Evolutionary conservation across 441 rosid genomes (phyloP).

Genomic region (Geranium incanum): DNA sequence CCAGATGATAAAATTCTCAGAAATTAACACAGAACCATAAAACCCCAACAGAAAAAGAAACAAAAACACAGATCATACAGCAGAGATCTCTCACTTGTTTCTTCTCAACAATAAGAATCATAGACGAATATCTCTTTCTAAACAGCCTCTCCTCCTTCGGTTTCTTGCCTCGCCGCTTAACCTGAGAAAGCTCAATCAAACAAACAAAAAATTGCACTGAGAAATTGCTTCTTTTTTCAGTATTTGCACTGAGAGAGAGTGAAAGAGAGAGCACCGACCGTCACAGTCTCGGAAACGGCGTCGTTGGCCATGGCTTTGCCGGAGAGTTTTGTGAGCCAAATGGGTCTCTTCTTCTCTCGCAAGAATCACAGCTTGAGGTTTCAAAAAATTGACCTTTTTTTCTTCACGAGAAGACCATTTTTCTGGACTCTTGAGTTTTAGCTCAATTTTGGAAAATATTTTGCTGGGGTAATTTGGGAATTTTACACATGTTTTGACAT

Average conservation of each 20-base stretch:
- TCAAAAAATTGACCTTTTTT: background rate
- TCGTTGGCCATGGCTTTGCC: too few relatives aligned
- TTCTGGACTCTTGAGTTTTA: background rate
- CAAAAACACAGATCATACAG: background rate
- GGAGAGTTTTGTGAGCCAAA: too few relatives aligned
- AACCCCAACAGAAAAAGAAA: background rate
- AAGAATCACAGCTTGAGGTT: background rate
- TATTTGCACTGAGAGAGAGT: too few relatives aligned
- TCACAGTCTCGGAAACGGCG: too few relatives aligned
- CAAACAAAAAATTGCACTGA: too few relatives aligned
- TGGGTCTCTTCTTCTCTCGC: background rate
- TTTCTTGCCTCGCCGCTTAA: too few relatives aligned
- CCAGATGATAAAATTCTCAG: background rate
- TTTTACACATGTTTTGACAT: too few relatives aligned
- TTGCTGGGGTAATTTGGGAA: too few relatives aligned
- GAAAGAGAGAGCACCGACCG: too few relatives aligned
- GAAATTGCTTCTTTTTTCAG: too few relatives aligned
- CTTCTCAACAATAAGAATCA: background rate
- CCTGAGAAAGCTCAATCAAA: too few relatives aligned
- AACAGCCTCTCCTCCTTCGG: background rate
- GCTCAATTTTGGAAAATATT: background rate
- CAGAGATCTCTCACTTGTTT: background rate
- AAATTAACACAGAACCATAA: background rate
- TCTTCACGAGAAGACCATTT: background rate
- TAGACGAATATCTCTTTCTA: background rate